These are phyloP conservation scores for Poa pratensis DNA, from an alignment of 176 grass and related monocot species.

Conservation along the genomic window DNA sequence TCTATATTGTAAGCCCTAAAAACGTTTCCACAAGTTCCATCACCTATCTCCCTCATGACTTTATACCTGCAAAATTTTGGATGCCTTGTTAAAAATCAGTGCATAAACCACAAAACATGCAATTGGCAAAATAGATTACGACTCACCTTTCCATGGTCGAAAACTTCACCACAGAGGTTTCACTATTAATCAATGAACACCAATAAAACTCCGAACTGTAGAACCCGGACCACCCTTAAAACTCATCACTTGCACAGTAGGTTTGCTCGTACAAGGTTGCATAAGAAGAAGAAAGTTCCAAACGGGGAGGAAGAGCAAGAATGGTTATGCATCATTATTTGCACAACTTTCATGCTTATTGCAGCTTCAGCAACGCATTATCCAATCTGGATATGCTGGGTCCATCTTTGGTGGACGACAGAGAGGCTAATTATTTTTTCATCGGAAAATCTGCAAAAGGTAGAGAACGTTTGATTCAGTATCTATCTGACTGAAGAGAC, in stretches of 20 bases:
- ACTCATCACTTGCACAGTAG: constrained; percentile 29
- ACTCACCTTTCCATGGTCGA: constrained; percentile 61
- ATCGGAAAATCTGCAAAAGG: constrained; percentile 49
- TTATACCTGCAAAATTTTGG: constrained; percentile 63
- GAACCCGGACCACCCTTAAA: constrained; percentile 34
- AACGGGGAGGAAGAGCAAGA: constrained; percentile 40
- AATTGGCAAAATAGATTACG: neutral
- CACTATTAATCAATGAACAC: constrained; percentile 46
- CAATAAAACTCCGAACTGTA: constrained; percentile 28
- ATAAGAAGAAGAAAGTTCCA: constrained; percentile 58
- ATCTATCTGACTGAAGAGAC: neutral
- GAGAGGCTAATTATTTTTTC: constrained; percentile 38
- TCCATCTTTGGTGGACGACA: constrained; percentile 31
- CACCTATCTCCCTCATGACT: constrained; percentile 81
- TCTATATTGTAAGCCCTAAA: constrained; percentile 77
- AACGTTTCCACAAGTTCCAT: constrained; percentile 92
- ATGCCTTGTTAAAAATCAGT: neutral
- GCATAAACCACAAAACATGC: neutral
- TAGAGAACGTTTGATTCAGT: neutral
- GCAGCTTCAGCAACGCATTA: constrained; percentile 37
- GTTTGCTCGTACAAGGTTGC: constrained; percentile 33
- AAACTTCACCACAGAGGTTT: constrained; percentile 33
- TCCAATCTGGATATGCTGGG: constrained; percentile 25
- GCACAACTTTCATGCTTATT: constrained; percentile 55
- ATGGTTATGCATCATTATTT: constrained; percentile 51